Percentiles rank a stretch among this genome's conserved stretches.
Conservation (phyloP, 2,329 filamentous ascomycete species). For the Cryphonectria nitschkei region DNA sequence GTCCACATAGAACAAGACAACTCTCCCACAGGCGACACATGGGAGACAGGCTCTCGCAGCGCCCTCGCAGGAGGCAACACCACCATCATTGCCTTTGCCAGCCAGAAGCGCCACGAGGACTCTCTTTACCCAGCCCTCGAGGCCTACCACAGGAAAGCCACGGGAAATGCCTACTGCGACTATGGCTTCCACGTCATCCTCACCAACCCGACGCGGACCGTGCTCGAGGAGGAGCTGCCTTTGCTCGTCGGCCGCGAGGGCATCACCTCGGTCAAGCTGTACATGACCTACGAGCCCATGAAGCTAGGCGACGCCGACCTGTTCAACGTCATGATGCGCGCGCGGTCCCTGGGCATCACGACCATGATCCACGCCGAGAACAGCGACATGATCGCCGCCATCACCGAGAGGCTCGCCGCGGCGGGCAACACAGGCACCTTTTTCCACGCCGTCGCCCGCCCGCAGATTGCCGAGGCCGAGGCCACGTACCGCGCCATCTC, state of each 20-base stretch:
- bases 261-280: slow-evolving; percentile 49
- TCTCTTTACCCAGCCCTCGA: slow-evolving; percentile 39
- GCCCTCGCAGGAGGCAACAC: slow-evolving; percentile 63
- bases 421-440: slow-evolving; percentile 36
- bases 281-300: slow-evolving; percentile 49
- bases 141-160: slow-evolving; percentile 26
- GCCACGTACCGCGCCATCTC: slow-evolving; percentile 54
- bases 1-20: slow-evolving; percentile 43
- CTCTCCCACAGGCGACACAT: slow-evolving; percentile 39
- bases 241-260: slow-evolving; percentile 39
- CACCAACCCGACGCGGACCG: slow-evolving; percentile 46
- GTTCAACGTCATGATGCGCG: slow-evolving; percentile 46
- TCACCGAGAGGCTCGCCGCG: slow-evolving; percentile 34
- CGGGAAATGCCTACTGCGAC: slow-evolving; percentile 49
- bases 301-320: slow-evolving; percentile 44
- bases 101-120: slow-evolving; percentile 50
- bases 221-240: slow-evolving; percentile 49
- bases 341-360: slow-evolving; percentile 46
- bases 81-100: slow-evolving; percentile 60
- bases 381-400: slow-evolving; percentile 49
- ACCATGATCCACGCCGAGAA: slow-evolving; percentile 55
- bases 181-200: slow-evolving; percentile 60
- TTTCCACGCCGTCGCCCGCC: slow-evolving; percentile 51
- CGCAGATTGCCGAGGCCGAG: slow-evolving; percentile 51
- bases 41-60: slow-evolving; percentile 50